Percentiles rank a stretch among this genome's conserved stretches.
These are phyloP conservation scores for Avicennia marina DNA, from an alignment of 257 asterid genomes.

Conservation along the genomic window DNA sequence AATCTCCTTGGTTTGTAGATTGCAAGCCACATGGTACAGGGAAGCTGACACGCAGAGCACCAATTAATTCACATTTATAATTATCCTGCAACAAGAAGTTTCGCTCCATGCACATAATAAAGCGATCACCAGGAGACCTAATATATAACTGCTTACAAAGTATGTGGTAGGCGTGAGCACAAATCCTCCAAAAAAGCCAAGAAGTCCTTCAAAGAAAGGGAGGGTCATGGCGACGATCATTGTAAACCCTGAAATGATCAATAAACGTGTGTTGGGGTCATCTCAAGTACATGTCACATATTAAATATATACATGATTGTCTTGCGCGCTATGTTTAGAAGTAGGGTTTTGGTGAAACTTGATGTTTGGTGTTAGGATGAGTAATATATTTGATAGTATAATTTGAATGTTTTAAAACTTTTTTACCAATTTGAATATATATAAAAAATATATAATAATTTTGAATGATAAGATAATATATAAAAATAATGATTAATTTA, in stretches of 20 bases:
- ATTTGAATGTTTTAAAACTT: too few species aligned
- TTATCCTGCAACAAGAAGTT: too few species aligned
- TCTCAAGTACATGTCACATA: not conserved
- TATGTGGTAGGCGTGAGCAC: constrained; percentile 23
- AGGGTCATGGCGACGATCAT: constrained; percentile 16
- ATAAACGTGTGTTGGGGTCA: too few species aligned
- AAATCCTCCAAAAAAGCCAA: constrained; percentile 25
- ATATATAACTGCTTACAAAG: constrained; percentile 17
- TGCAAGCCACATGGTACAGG: constrained; percentile 25
- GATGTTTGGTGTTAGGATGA: too few species aligned
- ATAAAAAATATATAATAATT: too few species aligned
- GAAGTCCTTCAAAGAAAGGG: constrained; percentile 24
- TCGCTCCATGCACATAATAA: not conserved
- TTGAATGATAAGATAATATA: too few species aligned
- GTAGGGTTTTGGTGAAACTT: too few species aligned
- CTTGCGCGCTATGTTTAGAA: too few species aligned
- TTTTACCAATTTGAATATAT: too few species aligned
- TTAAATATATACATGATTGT: not conserved
- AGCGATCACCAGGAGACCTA: not conserved
- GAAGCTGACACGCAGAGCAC: constrained; percentile 13
- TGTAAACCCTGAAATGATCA: constrained; percentile 14
- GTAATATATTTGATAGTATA: too few species aligned
- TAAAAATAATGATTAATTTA: too few species aligned
- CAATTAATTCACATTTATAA: not conserved
- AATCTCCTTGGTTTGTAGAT: constrained; percentile 21